A percentile compares a stretch with the other conserved stretches of the same genome.
phyloP scores from a whole-genome alignment of 306 rosid genomes.

The Mimosa bimucronata region DNA sequence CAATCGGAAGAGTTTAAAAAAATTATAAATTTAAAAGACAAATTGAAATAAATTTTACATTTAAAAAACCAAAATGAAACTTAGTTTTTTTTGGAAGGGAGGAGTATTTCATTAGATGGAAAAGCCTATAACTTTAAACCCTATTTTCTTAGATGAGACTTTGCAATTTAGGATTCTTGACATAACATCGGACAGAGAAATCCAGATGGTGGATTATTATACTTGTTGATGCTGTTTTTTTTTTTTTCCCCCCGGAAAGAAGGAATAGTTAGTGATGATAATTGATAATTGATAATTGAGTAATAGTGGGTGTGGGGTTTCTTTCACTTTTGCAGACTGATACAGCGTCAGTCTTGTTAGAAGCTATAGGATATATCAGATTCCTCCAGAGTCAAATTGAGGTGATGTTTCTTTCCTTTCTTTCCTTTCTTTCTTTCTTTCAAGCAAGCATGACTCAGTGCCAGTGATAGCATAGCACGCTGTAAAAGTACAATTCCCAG shows the following conservation, averaged over 20 bases:
- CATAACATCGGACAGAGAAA: neutral
- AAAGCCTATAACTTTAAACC: too few species aligned
- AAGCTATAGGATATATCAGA: slow-evolving; percentile 97
- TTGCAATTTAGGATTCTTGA: too few species aligned
- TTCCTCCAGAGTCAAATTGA: slow-evolving; percentile 99
- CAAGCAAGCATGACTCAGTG: slow-evolving; percentile 48
- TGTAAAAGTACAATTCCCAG: slow-evolving; percentile 42
- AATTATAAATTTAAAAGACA: too few species aligned
- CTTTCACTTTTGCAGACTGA: slow-evolving; percentile 90
- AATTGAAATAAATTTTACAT: too few species aligned
- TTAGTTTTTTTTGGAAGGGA: too few species aligned
- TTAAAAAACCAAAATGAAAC: too few species aligned
- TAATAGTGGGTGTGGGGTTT: slow-evolving; percentile 36
- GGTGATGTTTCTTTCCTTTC: slow-evolving; percentile 60
- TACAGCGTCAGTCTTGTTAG: slow-evolving; percentile 99
- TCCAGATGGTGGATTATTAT: neutral
- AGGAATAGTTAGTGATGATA: neutral
- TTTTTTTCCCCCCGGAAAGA: neutral
- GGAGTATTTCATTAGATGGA: neutral
- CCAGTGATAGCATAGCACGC: slow-evolving; percentile 40
- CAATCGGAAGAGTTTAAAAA: neutral
- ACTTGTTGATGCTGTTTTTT: neutral
- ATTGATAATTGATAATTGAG: neutral
- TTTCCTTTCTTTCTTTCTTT: slow-evolving; percentile 27
- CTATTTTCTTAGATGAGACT: neutral